phyloP scores from a whole-genome alignment of 2,329 filamentous ascomycete species.

The Neonectria coccinea region DNA sequence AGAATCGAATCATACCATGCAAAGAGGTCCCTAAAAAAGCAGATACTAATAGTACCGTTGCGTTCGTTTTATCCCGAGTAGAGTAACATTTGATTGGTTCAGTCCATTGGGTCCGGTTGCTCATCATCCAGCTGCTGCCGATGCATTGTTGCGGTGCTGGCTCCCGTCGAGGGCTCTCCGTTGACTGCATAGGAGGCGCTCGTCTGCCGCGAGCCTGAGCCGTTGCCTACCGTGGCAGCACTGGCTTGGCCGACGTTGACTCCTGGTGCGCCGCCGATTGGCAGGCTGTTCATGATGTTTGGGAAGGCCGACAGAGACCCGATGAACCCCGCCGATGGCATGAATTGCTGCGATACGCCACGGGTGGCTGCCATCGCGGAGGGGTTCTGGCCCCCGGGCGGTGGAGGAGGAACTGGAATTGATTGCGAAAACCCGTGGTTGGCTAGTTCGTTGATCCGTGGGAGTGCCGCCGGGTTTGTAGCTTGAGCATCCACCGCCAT shows the following conservation, averaged over 20 bases:
- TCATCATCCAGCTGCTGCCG: constrained; percentile 39
- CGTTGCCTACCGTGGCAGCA: constrained; percentile 45
- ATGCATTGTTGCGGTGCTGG: constrained; percentile 54
- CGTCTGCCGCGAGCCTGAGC: constrained; percentile 32
- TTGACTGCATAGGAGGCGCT: constrained; percentile 40
- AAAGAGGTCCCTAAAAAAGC: constrained; percentile 30
- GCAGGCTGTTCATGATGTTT: constrained; percentile 47
- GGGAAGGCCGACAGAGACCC: constrained; percentile 41
- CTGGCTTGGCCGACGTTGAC: constrained; percentile 43
- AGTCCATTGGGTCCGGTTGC: constrained; percentile 41
- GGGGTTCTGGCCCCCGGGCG: constrained; percentile 43
- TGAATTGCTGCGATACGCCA: constrained; percentile 30
- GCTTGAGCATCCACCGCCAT: constrained; percentile 52
- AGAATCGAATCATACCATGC: constrained; percentile 35
- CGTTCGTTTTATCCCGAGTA: constrained; percentile 27
- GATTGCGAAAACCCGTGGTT: constrained; percentile 36
- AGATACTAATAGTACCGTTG: constrained; percentile 30
- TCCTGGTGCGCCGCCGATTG: constrained; percentile 38
- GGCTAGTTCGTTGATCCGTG: constrained; percentile 28
- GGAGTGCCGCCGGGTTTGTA: constrained; percentile 41
- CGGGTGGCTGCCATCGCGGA: constrained; percentile 35
- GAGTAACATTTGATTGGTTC: constrained; percentile 27
- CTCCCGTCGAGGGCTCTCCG: constrained; percentile 44
- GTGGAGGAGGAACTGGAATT: constrained; percentile 47
- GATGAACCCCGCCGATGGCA: constrained; percentile 34